Base-by-base conservation (phyloP, 1,284 basidiomycete species). In the Sporisorium graminicola region DNA sequence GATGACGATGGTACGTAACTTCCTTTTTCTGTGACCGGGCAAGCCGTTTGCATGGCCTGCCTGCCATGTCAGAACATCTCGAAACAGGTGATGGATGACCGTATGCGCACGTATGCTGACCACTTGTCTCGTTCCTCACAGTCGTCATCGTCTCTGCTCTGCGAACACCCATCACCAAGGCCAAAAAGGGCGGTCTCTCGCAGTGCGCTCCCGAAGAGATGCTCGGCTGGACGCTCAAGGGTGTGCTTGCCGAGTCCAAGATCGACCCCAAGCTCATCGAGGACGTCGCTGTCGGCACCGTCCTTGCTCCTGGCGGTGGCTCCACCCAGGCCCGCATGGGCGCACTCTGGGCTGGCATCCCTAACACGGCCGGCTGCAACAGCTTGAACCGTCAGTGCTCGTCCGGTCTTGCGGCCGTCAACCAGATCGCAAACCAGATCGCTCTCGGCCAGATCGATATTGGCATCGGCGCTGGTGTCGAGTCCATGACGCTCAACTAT, bases 321-420 rank as follows among this genome's bases (percentile, higher is more conserved):
- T 94, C 95, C 6, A 90, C 87, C 54, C 91, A 91, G 16, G 94
- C 95, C n/a, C 91, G 96, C 75, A 97, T 98, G 94, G 96, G 95
- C 33, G 91, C 92, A 52, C 89, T 99, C 50, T 91, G 92, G 86
- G 92, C 96, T 65, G 95, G 96, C 40, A 94, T 98, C 81, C 95
- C 96, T 52, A 79, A 82, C 78, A 80, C 82, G 13, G 75, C 83
- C 20, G 82, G 83, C 24, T 87, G 98, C 86, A 92, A 92, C 88
- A 96, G 95, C 16, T 89, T 98, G 76, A 98, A 99, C 89, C 89
- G 96, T 62, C 83, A 85, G 73, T 99, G 96, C 87, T 96, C 94
- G 1, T 94, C 93, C 33, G 95, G 95, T 73, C 89, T 99, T 55
- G 91, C 93, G 37, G 92, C 94, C 33, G 90, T 97, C 73, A 93